These are phyloP conservation scores for Rosa lucieae DNA, from an alignment of 306 rosid genomes.

Conservation along the genomic window DNA sequence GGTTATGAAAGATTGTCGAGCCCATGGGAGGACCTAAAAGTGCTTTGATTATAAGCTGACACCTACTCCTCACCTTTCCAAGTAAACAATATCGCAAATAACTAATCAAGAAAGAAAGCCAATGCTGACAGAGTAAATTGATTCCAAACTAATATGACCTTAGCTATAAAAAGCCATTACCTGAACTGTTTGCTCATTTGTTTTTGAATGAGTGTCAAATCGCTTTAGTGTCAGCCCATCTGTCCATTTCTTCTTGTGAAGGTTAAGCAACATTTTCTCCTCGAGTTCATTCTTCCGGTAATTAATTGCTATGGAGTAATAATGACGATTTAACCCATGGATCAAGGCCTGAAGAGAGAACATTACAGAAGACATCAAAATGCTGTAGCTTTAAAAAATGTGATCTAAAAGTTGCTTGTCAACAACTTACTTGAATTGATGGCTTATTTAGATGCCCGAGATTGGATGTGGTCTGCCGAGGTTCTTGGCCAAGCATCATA, in stretches of 20 bases:
- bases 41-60: neutral
- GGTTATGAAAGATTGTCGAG: neutral
- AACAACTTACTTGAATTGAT: constrained; percentile 73
- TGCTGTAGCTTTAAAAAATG: neutral
- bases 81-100: neutral
- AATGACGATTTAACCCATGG: constrained; percentile 86
- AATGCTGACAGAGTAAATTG: neutral
- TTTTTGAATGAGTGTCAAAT: constrained; percentile 80
- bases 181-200: constrained; percentile 86
- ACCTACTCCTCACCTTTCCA: neutral
- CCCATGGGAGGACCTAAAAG: neutral
- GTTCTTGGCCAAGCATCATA: constrained; percentile 93
- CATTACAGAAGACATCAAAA: constrained; percentile 21
- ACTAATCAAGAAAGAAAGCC: neutral
- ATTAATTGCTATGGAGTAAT: constrained; percentile 79
- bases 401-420: neutral
- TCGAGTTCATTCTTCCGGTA: constrained; percentile 85
- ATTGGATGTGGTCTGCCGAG: constrained; percentile 86
- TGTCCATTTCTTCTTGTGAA: constrained; percentile 90
- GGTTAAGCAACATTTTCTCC: constrained; percentile 87
- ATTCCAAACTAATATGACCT: too few relatives aligned
- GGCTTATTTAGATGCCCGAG: constrained; percentile 91
- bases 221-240: constrained; percentile 66
- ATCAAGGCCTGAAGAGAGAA: constrained; percentile 73
- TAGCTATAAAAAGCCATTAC: constrained; percentile 19